These are phyloP conservation scores for Paramecium sonneborni DNA, from an alignment of 73 alveolate genomes.

Conservation along the genomic window DNA sequence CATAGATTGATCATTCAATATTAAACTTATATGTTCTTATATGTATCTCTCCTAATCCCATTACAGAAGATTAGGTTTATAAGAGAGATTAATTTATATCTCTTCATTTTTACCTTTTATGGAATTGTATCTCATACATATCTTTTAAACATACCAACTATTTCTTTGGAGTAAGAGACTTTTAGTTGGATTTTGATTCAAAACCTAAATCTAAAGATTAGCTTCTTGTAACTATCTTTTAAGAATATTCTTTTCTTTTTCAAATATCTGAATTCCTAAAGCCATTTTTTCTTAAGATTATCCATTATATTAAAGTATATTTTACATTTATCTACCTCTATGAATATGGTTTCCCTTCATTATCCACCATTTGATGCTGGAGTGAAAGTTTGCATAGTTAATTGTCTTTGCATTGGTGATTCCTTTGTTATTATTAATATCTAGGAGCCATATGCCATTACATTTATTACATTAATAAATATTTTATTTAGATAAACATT, in stretches of 20 bases:
- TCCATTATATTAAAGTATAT: background rate
- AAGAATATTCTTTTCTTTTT: background rate
- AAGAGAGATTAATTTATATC: no score
- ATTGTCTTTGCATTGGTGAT: background rate
- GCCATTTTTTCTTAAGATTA: background rate
- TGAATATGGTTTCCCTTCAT: background rate
- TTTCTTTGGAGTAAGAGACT: no score
- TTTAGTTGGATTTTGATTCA: background rate
- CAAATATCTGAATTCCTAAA: background rate
- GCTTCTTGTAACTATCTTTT: background rate
- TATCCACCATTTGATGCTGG: background rate
- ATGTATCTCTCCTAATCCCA: no score
- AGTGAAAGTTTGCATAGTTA: background rate
- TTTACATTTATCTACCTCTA: background rate
- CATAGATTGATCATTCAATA: no score
- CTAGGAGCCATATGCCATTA: background rate
- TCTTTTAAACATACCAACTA: no score
- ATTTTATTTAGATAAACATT: background rate
- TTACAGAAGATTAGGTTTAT: no score
- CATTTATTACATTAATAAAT: background rate
- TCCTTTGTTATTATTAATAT: background rate
- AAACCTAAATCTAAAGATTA: background rate
- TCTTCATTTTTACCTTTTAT: no score
- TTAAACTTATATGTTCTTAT: no score
- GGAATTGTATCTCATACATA: no score